phyloP scores from a whole-genome alignment of 2,329 filamentous ascomycete genomes.

The Myriosclerotinia duriaeana region DNA sequence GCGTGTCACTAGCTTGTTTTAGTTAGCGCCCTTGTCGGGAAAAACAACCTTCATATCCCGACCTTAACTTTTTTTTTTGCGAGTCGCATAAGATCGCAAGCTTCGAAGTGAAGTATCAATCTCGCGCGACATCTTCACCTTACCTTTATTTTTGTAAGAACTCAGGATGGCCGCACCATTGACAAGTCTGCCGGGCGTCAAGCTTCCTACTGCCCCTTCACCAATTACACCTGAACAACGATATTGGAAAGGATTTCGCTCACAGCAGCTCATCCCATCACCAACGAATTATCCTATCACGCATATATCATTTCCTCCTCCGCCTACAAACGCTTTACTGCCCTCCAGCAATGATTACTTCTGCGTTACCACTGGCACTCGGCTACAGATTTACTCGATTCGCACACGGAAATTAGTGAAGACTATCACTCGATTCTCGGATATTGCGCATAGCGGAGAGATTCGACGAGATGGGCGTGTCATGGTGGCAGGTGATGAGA shows the following conservation, averaged over 20 bases:
- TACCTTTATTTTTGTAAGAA: constrained; percentile 12
- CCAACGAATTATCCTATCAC: constrained; percentile 74
- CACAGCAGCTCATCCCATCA: constrained; percentile 84
- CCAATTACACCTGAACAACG: constrained; percentile 87
- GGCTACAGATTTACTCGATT: constrained; percentile 90
- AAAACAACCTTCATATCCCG: constrained; percentile 4
- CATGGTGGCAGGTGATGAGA: constrained; percentile 86
- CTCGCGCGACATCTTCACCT: constrained; percentile 17
- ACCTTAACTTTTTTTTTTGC: constrained; percentile 19
- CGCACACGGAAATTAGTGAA: constrained; percentile 89
- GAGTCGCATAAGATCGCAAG: constrained; percentile 14
- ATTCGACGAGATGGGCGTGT: constrained; percentile 86
- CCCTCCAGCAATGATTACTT: constrained; percentile 67
- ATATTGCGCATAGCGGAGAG: constrained; percentile 85
- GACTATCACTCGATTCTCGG: constrained; percentile 90
- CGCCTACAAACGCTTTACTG: constrained; percentile 44
- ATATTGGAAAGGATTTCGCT: constrained; percentile 96
- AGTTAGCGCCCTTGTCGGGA: constrained; percentile 7
- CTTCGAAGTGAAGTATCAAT: constrained; percentile 10
- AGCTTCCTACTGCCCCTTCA: constrained; percentile 73
- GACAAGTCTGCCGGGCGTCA: constrained; percentile 56
- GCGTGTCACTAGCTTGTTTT: constrained; percentile 13
- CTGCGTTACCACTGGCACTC: constrained; percentile 89
- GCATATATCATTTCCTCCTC: constrained; percentile 73
- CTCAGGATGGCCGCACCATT: constrained; percentile 38